Evolutionary conservation across 805 yeast genomes (phyloP), one percentile per base, ranked within the genome.

Genomic region (Starmerella vitae): DNA sequence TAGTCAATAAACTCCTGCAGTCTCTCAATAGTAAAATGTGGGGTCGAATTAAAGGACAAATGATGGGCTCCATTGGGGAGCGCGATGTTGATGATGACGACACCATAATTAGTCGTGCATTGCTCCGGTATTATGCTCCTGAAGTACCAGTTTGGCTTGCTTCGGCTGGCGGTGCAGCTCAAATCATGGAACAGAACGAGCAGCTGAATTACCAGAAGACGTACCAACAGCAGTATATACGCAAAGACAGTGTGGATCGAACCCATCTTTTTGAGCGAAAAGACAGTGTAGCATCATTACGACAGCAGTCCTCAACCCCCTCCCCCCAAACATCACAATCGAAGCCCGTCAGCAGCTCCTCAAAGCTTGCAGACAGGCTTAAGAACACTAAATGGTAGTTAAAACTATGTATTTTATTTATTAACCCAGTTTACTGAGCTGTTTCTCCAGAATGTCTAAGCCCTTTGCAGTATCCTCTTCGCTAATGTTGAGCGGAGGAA

Each of bases 401-500:
- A 3, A 18, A 13, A 15, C 14, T n/a, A 14, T 17, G 24, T 24
- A 26, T 20, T 13, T 20, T 20, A 13, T 4, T 12, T 19, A 10
- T 18, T 28, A 31, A 17, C 26, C 13, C 14, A 33, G 29, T 25
- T 37, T 24, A 13, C 10, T 26, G 5, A 80, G 55, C 20, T 79
- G 75, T 30, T 67, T 57, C 41, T 71, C 78, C 42, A 88, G 71
- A 32, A 85, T 71, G 12, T 67, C 68, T 36, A 91, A 60, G 25
- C 97, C 98, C 46, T 74, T 71, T 32, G 66, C 66, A 30, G 84
- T 74, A 29, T 69, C 73, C 21, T 73, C 76, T 38, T 77, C 75
- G 21, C 74, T 76, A 44, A 86, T 84, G 49, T 79, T 85, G 56
- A 91, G 68, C 6, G 97, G 91, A 24, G 98, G 98, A 22, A 88